Base-by-base conservation (phyloP, 2,329 filamentous ascomycete genomes). In the Curvularia spicifera region DNA sequence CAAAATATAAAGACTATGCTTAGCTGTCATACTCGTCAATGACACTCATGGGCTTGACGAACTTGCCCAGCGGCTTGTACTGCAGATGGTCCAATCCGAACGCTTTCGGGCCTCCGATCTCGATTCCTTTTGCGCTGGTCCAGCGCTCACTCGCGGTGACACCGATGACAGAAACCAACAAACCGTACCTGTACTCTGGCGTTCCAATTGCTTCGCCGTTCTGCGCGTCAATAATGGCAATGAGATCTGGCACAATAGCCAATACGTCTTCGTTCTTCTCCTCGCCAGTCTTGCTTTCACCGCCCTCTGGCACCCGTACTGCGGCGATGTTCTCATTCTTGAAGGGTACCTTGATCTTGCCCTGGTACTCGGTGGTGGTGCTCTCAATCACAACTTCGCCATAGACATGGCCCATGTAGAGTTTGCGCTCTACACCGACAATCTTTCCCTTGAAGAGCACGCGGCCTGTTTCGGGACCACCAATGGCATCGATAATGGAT, bases 241-340 rank as follows among this genome's bases (percentile, higher is more conserved):
- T 82, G 42, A 84, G 68, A 63, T 84, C 82, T 0, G 82, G 82
- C 3, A 83, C 81, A 9, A 79, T 79, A 1, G 81, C 81, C 5
- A 84, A 64, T 7, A 81, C 77, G 22, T 74, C 75, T 50, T 78
- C 76, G 39, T 73, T 76, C 40, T 69, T 70, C 48, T 76, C 72
- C 48, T 75, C 67, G 0, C 71, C 71, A 8, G 69, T 66, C 43
- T 66, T 61, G 49, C 61, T 68, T 1, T 68, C 66, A 15, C 59
- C 49, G 3, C 55, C 62, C 6, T 72, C 68, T 12, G 64, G 76
- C 68, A 64, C 66, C 51, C 54, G 74, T 58, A 65, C 74, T 58
- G 84, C 87, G n/a, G 84, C 84, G 44, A 91, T 88, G 66, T 90
- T 91, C 69, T 91, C 88, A 72, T 91, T 91, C 76, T 90, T 90